Evolutionary conservation across 139 green algal species (phyloP).

Genomic region (Axilococcus clingmanii): DNA sequence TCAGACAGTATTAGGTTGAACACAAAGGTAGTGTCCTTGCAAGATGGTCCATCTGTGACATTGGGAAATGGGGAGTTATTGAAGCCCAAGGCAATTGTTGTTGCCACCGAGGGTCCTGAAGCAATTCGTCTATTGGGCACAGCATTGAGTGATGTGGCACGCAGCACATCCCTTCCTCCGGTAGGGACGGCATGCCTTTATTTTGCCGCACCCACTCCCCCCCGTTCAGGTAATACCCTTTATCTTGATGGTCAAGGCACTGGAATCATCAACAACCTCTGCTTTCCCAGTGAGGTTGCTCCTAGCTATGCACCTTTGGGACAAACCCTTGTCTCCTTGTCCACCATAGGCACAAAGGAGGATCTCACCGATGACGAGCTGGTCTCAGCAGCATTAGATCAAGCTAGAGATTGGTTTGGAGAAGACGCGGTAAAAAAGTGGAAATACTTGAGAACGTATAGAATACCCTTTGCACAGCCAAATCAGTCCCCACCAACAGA

Average conservation of each 20-base stretch:
- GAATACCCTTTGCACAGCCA: slow-evolving; percentile 92
- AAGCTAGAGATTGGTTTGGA: slow-evolving; percentile 6
- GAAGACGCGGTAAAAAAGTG: slow-evolving; percentile 30
- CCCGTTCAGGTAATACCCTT: slow-evolving; percentile 50
- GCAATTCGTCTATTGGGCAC: slow-evolving; percentile 55
- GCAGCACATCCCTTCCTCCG: slow-evolving; percentile 42
- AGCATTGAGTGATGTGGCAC: slow-evolving; percentile 13
- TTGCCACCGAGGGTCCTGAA: slow-evolving; percentile 73
- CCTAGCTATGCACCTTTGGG: slow-evolving; percentile 79
- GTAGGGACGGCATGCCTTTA: slow-evolving; percentile 88
- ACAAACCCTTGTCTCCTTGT: slow-evolving; percentile 81
- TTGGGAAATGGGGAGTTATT: slow-evolving; percentile 37
- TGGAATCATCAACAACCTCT: slow-evolving; percentile 85
- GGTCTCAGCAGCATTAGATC: slow-evolving; percentile 10
- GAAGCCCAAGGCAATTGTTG: slow-evolving; percentile 60
- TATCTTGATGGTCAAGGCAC: slow-evolving; percentile 80
- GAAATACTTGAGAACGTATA: slow-evolving; percentile 78
- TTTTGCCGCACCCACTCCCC: slow-evolving; percentile 36
- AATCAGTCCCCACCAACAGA: slow-evolving; percentile 74
- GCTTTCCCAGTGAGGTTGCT: slow-evolving; percentile 83
- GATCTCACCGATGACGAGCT: slow-evolving; percentile 69
- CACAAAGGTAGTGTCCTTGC: slow-evolving; percentile 13
- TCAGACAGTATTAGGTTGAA: slow-evolving; percentile 31
- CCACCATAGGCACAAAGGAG: slow-evolving; percentile 64
- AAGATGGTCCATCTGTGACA: slow-evolving; percentile 17